These are phyloP conservation scores for Dictyostelium discoideum DNA, from an alignment of 78 protist genomes.

Conservation along the genomic window dicty_2.7 NC_007089.4:5084501-5085000, in stretches of 20 bases:
- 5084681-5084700: constrained; percentile 49
- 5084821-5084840: constrained; percentile 39
- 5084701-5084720: constrained; percentile 62
- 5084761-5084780: constrained; percentile 35
- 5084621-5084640: constrained; percentile 61
- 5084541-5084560: constrained; percentile 57
- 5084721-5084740: constrained; percentile 41
- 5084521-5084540: constrained; percentile 49
- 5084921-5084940: constrained; percentile 24
- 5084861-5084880: constrained; percentile 37
- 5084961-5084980: background rate
- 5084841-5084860: constrained; percentile 42
- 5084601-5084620: constrained; percentile 78
- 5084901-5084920: constrained; percentile 8
- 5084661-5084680: constrained; percentile 65
- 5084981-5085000: background rate
- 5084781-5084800: constrained; percentile 46
- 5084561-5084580: constrained; percentile 37
- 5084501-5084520: constrained; percentile 60
- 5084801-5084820: constrained; percentile 47
- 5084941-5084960: constrained; percentile 73
- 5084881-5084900: constrained; percentile 43
- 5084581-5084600: constrained; percentile 67
- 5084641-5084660: constrained; percentile 77
- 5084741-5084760: constrained; percentile 46